Evolutionary conservation across 176 grass and related monocot genomes (phyloP).

Genomic region (Alloteropsis semialata): DNA sequence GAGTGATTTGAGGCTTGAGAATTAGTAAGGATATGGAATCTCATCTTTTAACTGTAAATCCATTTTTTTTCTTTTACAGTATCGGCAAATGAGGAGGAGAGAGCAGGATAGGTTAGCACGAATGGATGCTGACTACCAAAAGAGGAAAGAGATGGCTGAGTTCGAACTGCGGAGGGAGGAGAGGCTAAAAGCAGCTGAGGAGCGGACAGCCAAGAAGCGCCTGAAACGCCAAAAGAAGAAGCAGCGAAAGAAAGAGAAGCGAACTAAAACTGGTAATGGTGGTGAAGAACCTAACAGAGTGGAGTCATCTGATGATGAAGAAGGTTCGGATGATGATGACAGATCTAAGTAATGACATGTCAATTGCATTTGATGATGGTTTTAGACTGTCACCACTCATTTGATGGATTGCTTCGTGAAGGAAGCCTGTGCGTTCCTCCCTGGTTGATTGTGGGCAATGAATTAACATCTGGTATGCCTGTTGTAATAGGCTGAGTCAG

Average conservation of each 20-base stretch:
- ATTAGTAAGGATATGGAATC: background rate
- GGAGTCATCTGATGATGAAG: slow-evolving; percentile 49
- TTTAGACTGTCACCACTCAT: background rate
- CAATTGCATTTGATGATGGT: background rate
- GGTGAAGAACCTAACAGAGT: slow-evolving; percentile 35
- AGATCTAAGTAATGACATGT: slow-evolving; percentile 23
- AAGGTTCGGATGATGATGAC: slow-evolving; percentile 46
- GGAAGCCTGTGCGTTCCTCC: background rate
- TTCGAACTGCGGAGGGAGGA: slow-evolving; percentile 85
- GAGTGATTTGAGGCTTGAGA: background rate
- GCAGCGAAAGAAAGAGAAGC: slow-evolving; percentile 72
- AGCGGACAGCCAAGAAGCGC: slow-evolving; percentile 83
- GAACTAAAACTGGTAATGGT: slow-evolving; percentile 23
- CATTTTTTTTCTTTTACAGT: slow-evolving; percentile 52
- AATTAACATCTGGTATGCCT: background rate
- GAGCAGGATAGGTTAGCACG: slow-evolving; percentile 75
- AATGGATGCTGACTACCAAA: slow-evolving; percentile 80
- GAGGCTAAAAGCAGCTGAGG: slow-evolving; percentile 80
- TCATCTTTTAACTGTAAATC: background rate
- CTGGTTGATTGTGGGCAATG: background rate
- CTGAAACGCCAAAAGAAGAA: slow-evolving; percentile 89
- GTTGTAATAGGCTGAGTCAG: background rate
- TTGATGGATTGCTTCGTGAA: background rate
- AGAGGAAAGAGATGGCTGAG: slow-evolving; percentile 67
- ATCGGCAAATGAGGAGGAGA: slow-evolving; percentile 97